Base-by-base conservation (phyloP, 2,329 filamentous ascomycete species). In the Xylaria arbuscula region DNA sequence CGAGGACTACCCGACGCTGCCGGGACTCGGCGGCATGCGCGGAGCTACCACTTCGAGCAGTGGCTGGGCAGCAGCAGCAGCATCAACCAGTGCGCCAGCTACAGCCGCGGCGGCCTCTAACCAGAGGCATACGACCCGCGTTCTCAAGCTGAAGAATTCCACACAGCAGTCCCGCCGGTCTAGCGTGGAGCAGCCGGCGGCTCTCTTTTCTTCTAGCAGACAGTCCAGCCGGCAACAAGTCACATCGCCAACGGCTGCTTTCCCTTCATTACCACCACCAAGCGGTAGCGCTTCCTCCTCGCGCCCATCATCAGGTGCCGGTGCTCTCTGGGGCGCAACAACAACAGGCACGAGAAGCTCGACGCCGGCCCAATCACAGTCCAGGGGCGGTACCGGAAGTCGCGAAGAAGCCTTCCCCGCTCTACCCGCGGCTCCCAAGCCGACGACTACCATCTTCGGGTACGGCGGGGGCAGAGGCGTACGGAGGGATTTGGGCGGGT, bases 1-100 rank as follows among this genome's bases (percentile, higher is more conserved):
- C 73, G 94, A 98, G 80, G 94, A 98, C 78, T 98, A 98, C 74
- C 95, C 95, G 0, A 93, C 92, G 1, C 84, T 98, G 0, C 94
- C 95, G 1, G 91, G 92, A 0, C 86, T 93, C 0, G 87, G 88
- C 63, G 91, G 91, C 59, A 88, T 91, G 80, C 86, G 90, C 45
- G 89, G 90, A 32, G 85, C 83, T 3, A 86, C 87, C 0, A 86
- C 86, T 0, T 81, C 85, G 9, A 86, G 81, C 10, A 86, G 83
- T 64, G 87, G 87, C 67, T 88, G 91, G 89, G 89, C 79, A 71
- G 83, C 78, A 51, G 92, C 85, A 0, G 88, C 88, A 0, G 88
- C 88, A 0, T 83, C 79, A n/a, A 42, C 62, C 67, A 88, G 79
- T 78, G 60, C 74, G 58, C 79, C 80, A 11, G 76, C 76, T 19